phyloP scores from a whole-genome alignment of 805 yeast species.

The Zygotorulaspora florentina region DNA sequence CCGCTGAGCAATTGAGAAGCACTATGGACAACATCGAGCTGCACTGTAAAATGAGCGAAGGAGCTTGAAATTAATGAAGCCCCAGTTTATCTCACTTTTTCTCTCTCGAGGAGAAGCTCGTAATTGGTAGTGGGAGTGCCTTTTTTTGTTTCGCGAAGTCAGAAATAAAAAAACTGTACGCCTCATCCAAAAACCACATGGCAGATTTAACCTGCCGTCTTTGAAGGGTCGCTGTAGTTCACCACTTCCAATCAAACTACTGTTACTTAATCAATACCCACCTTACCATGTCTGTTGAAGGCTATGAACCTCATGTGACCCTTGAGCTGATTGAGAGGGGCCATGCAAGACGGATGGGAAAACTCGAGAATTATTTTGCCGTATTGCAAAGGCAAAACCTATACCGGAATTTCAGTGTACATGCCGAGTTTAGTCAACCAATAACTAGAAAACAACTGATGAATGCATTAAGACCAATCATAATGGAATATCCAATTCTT shows the following conservation, averaged over 20 bases:
- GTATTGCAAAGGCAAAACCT: conserved; percentile 24
- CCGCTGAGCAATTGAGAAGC: conserved; percentile 13
- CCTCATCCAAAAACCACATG: too few species aligned
- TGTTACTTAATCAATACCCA: too few species aligned
- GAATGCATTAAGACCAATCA: conserved; percentile 16
- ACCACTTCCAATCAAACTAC: too few species aligned
- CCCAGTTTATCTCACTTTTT: too few species aligned
- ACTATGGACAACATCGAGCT: conserved; percentile 14
- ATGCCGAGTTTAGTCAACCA: conserved; percentile 17
- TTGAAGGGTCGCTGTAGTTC: too few species aligned
- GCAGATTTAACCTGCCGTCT: too few species aligned
- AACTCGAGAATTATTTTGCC: conserved; percentile 28
- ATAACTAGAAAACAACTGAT: conserved; percentile 10
- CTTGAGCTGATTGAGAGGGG: conserved; percentile 18
- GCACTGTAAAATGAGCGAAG: conserved; percentile 1
- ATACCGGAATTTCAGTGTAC: conserved; percentile 23
- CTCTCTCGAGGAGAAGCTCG: too few species aligned
- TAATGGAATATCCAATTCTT: conserved; percentile 23
- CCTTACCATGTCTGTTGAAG: conserved; percentile 1
- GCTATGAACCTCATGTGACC: conserved; percentile 7
- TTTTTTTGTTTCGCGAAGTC: too few species aligned
- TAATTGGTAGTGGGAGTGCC: too few species aligned
- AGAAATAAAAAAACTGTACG: too few species aligned
- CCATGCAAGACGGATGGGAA: conserved; percentile 31
- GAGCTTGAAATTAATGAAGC: too few species aligned